phyloP scores from a whole-genome alignment of 2,329 filamentous ascomycete species.

The Colletotrichum tropicale region DNA sequence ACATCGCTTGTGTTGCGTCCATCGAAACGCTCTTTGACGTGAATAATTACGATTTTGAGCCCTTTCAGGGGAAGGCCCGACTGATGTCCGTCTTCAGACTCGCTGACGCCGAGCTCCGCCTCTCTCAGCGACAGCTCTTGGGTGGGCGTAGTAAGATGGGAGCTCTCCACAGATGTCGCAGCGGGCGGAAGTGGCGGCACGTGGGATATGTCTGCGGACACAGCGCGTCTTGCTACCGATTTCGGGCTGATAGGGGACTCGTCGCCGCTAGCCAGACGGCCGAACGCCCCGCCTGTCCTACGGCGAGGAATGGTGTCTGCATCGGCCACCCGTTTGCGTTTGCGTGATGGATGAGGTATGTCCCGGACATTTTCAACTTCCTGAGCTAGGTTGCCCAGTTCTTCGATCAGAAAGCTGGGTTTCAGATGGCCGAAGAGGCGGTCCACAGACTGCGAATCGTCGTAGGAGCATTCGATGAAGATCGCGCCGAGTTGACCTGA shows the following conservation, averaged over 20 bases:
- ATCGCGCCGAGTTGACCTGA: conserved; percentile 76
- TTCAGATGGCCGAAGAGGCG: conserved; percentile 89
- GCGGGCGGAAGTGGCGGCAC: conserved; percentile 48
- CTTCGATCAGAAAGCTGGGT: conserved; percentile 80
- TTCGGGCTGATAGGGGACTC: conserved; percentile 60
- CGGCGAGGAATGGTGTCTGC: conserved; percentile 31
- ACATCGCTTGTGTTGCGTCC: conserved; percentile 66
- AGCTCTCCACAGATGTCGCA: conserved; percentile 30
- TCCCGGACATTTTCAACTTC: conserved; percentile 66
- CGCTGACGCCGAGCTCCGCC: conserved; percentile 27
- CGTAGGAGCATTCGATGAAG: conserved; percentile 96
- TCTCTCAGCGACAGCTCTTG: conserved; percentile 49
- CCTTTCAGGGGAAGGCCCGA: conserved; percentile 64
- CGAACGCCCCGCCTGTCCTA: conserved; percentile 16
- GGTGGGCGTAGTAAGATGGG: conserved; percentile 52
- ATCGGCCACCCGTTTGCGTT: conserved; percentile 64
- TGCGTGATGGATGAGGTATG: conserved; percentile 48
- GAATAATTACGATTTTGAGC: conserved; percentile 84
- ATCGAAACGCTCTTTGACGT: conserved; percentile 90
- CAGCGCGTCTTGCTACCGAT: conserved; percentile 33
- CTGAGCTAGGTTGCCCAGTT: conserved; percentile 73
- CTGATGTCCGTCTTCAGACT: conserved; percentile 8
- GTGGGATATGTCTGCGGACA: conserved; percentile 38
- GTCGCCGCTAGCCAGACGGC: conserved; percentile 20
- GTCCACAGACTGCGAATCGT: conserved; percentile 77